Base-by-base conservation (phyloP, 768 basidiomycete genomes). In the Mycena maculata region DNA sequence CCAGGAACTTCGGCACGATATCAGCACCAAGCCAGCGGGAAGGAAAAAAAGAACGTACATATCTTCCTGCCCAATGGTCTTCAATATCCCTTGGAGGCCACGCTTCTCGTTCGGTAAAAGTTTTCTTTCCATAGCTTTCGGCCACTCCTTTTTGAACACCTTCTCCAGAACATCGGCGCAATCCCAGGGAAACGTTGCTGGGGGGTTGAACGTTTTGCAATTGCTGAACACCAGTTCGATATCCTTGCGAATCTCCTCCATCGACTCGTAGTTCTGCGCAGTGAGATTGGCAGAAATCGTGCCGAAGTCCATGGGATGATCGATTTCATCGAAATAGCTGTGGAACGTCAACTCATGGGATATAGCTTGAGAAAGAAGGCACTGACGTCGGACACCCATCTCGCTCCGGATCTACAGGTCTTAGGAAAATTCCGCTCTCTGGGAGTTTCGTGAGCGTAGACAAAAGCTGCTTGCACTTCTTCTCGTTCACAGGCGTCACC, bases 361-460 rank as follows among this genome's bases (percentile, higher is more conserved):
- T 13, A 55, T 16, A 56, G 38, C 48, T 33, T 15, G 3, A 52
- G 42, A 57, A 44, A 45, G 20, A 41, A 33, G 57, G 85, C 54
- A 86, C 92, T 80, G 75, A 96, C 94, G 95, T 96, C 50, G 97
- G 95, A 76, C 93, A 97, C 22, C 93, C 95, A 77, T 94, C 94
- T 54, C 80, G 75, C 16, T 88, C 78, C 4, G 96, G 92, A 76
- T 98, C 92, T 22, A 98, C 97, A 4, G 97, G 94, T 25, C 86
- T 83, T 53, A 84, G 74, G 80, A 98, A 98, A 64, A 95, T 90
- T 30, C 76, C 79, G 42, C 88, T 86, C 74, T 95, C 92, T 2
- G 88, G 86, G 20, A 92, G 72, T 72, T 85, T 91, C 55, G 79
- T 76, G 10, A 96, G 73, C 25, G 69, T 78, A 74, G 85, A 89